These are phyloP conservation scores for Podospora tetraspora DNA, from an alignment of 495 filamentous ascomycete species.

Conservation along the genomic window DNA sequence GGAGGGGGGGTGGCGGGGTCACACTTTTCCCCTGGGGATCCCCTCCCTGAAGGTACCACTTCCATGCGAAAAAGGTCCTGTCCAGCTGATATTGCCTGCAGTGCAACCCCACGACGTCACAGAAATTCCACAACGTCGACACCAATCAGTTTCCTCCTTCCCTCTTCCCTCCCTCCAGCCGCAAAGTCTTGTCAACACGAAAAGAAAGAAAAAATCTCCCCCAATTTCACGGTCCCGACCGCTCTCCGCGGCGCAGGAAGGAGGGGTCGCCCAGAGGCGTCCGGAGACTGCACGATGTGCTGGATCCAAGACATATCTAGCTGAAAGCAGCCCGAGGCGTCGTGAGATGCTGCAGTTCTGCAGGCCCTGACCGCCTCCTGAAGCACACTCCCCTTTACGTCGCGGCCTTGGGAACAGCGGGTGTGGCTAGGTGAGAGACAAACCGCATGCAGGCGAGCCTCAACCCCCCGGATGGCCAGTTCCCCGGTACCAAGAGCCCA, in stretches of 20 bases:
- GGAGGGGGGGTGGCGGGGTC: constrained; percentile 3
- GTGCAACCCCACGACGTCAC: background rate
- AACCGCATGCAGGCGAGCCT: background rate
- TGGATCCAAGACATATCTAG: constrained; percentile 13
- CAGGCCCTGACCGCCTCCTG: constrained; percentile 1
- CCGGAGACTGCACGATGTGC: constrained; percentile 9
- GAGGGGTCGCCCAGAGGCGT: background rate
- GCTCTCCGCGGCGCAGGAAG: background rate
- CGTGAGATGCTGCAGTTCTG: background rate
- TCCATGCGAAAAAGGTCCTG: background rate
- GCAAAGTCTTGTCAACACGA: background rate
- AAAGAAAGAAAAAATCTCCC: background rate
- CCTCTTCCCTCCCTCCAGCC: background rate
- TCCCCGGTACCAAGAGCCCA: background rate
- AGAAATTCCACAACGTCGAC: background rate
- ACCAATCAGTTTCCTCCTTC: background rate
- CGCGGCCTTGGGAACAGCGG: background rate
- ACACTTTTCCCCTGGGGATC: background rate
- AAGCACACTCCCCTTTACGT: background rate
- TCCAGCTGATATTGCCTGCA: constrained; percentile 4
- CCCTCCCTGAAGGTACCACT: background rate
- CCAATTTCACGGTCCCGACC: background rate
- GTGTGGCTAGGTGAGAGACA: background rate
- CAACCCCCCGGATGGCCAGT: background rate
- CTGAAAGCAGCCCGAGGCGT: constrained; percentile 6